Evolutionary conservation across 2,329 filamentous ascomycete genomes (phyloP), one percentile per base, ranked within the genome.

Genomic region (Drechslerella dactyloides): DNA sequence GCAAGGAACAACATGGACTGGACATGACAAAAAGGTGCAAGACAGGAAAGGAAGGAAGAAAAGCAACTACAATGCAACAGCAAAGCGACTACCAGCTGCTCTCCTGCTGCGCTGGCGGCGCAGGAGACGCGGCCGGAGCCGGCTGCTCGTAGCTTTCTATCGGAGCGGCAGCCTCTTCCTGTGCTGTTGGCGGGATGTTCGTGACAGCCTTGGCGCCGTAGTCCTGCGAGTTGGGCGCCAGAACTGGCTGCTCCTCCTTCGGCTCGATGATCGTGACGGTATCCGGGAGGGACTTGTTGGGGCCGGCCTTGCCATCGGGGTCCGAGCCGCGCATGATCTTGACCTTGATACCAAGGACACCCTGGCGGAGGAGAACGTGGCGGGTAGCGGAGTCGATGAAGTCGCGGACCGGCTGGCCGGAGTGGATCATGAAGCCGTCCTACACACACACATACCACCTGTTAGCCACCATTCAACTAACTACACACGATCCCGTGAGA

Each of bases 381-480:
- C 94, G 94, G 81, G 94, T 97, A 79, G 96, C 96, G 80, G 85
- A 87, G 87, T 99, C 94, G 83, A 99, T 99, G 86, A 99, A 99
- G 85, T 99, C 94, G 85, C 96, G 93, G 81, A 93, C 94, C 81
- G 94, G 94, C 84, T 99, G 94, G 85, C 94, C 94, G 80, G 94
- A 99, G 91, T 99, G 94, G 85, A 99, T 99, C 94, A 99, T 99
- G 91, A 99, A 99, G 82, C 94, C 94, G 84, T 99, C 87, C 86
- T 87, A 76, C 24, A 68, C 21, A 24, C n/a, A n/a, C n/a, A n/a
- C n/a, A n/a, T n/a, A n/a, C n/a, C n/a, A n/a, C n/a, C 58, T 44
- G 21, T 37, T 24, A 40, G 44, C 4, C 30, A 24, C 42, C 62
- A 30, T 30, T 7, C 42, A 61, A 51, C 57, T 53, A 54, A 33